phyloP scores from a whole-genome alignment of 495 filamentous ascomycete species.

The Aspergillus avenaceus region DNA sequence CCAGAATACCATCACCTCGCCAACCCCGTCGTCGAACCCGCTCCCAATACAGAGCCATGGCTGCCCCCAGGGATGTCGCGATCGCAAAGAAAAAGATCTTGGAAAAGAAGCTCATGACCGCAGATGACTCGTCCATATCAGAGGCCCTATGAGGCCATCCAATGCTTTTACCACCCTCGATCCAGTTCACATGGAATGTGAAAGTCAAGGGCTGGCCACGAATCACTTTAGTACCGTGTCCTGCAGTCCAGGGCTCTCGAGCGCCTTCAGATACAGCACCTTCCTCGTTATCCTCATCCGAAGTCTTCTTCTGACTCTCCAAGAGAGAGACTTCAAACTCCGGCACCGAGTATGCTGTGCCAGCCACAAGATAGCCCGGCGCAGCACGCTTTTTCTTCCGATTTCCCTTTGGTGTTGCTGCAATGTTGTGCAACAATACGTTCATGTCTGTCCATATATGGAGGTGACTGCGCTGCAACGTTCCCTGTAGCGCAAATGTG shows the following conservation, averaged over 20 bases:
- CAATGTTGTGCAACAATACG: constrained; percentile 72
- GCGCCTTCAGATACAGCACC: constrained; percentile 35
- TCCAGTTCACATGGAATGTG: constrained; percentile 80
- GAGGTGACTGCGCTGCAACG: constrained; percentile 81
- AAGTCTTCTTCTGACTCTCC: constrained; percentile 16
- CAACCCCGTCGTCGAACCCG: constrained; percentile 32
- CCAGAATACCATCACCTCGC: constrained; percentile 42
- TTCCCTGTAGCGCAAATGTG: constrained; percentile 84
- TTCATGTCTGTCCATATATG: constrained; percentile 90
- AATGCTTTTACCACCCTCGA: constrained; percentile 59
- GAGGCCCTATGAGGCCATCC: constrained; percentile 39
- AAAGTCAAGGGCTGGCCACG: constrained; percentile 85
- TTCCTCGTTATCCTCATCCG: constrained; percentile 35
- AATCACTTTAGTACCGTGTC: constrained; percentile 59
- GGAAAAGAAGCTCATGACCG: constrained; percentile 25
- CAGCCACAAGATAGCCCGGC: constrained; percentile 70
- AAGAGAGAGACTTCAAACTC: constrained; percentile 48
- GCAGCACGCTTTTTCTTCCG: constrained; percentile 18
- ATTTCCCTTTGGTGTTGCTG: constrained; percentile 22
- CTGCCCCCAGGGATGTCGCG: constrained; percentile 42
- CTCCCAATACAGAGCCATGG: constrained; percentile 45
- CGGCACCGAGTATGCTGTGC: constrained; percentile 79
- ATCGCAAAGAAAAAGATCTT: constrained; percentile 38
- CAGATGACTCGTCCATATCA: constrained; percentile 23
- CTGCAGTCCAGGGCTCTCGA: constrained; percentile 42